phyloP scores from a whole-genome alignment of 1,284 basidiomycete genomes.

The Anthracocystis setariae region DNA sequence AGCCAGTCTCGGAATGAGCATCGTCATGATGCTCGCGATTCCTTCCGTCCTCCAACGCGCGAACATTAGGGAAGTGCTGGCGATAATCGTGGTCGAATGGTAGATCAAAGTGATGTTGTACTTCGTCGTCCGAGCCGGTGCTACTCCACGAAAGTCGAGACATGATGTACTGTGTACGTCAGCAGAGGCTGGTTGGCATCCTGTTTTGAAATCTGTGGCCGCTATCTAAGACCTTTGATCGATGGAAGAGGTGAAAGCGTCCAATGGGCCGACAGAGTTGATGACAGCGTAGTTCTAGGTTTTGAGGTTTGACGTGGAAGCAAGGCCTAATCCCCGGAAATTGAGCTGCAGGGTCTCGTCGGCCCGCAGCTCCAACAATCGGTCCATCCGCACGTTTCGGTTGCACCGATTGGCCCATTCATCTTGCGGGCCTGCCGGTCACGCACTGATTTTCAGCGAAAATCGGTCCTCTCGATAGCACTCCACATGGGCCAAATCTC shows the following conservation, averaged over 20 bases:
- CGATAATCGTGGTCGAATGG: constrained; percentile 18
- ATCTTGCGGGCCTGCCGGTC: not conserved
- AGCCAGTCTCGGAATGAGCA: not conserved
- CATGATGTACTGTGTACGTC: constrained; percentile 11
- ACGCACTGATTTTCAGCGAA: constrained; percentile 6
- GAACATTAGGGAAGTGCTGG: not conserved
- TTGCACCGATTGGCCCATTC: constrained; percentile 5
- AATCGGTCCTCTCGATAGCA: not conserved
- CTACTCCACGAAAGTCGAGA: constrained; percentile 28
- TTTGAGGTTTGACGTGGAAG: not conserved
- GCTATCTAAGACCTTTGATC: too few species aligned
- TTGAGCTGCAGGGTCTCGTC: constrained; percentile 1
- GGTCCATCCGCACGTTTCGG: constrained; percentile 6
- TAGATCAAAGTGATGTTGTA: constrained; percentile 28
- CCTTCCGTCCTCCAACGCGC: not conserved
- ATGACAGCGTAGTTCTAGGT: not conserved
- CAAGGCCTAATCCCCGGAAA: not conserved
- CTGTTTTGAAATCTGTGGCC: not conserved
- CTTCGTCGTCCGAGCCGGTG: constrained; percentile 33
- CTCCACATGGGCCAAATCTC: not conserved
- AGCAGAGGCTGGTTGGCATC: not conserved
- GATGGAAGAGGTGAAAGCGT: not conserved
- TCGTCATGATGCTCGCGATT: not conserved
- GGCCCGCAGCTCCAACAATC: not conserved
- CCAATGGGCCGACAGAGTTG: not conserved